phyloP scores from a whole-genome alignment of 257 asterid genomes.

The Nicotiana noctiflora region DNA sequence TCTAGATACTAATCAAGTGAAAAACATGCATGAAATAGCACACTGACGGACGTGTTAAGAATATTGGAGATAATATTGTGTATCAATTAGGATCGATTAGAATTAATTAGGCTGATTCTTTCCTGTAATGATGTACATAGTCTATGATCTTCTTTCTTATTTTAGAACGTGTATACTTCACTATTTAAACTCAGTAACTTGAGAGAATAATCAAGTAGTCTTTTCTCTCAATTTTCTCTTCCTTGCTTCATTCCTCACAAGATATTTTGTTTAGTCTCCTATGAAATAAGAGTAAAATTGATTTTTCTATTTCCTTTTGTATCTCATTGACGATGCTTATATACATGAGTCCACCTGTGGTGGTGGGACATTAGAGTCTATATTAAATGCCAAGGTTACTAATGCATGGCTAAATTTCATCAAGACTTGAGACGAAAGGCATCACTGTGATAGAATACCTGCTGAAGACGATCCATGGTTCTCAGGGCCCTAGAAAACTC shows the following conservation, averaged over 20 bases:
- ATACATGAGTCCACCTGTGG: not conserved
- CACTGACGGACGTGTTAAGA: not conserved
- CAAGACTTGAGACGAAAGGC: not conserved
- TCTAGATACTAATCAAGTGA: not conserved
- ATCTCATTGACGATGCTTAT: not conserved
- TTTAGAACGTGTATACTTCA: no score
- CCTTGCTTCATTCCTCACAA: no score
- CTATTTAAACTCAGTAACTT: no score
- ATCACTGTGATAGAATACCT: slow-evolving; percentile 30
- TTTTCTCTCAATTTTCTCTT: no score
- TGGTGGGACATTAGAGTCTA: not conserved
- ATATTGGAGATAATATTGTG: no score
- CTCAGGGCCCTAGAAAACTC: slow-evolving; percentile 79
- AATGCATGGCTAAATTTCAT: not conserved
- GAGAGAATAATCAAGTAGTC: no score
- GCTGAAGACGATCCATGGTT: slow-evolving; percentile 83
- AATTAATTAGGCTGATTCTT: no score
- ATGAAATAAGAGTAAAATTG: not conserved
- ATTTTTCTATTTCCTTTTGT: not conserved
- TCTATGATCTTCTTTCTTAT: no score
- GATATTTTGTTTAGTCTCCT: not conserved
- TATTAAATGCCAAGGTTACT: not conserved
- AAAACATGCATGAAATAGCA: not conserved
- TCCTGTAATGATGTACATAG: no score
- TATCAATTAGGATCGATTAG: no score